These are phyloP conservation scores for Plasmodium sp. DNA, from an alignment of 169 alveolate species.

Conservation along the genomic window DNA sequence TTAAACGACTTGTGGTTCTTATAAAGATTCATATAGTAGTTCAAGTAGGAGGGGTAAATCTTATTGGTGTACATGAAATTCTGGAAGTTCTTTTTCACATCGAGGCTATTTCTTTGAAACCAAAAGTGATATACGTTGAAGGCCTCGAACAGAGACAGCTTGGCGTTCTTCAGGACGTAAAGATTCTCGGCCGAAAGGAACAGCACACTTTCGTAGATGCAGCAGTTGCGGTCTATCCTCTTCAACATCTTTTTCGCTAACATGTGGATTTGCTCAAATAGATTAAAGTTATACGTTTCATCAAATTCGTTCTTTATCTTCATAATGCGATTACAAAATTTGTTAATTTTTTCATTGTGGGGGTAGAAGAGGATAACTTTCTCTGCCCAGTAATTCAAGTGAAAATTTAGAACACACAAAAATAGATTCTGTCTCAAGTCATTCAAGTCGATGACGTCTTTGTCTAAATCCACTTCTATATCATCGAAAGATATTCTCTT, in stretches of 20 bases:
- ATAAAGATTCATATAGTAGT: conserved; percentile 52
- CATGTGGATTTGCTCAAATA: conserved; percentile 42
- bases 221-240: conserved; percentile 32
- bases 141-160: conserved; percentile 46
- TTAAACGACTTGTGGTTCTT: conserved; percentile 21
- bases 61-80: conserved; percentile 58
- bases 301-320: conserved; percentile 63
- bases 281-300: conserved; percentile 48
- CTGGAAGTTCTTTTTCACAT: conserved; percentile 34
- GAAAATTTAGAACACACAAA: conserved; percentile 72
- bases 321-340: conserved; percentile 33
- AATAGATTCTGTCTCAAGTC: conserved; percentile 42
- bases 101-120: conserved; percentile 54
- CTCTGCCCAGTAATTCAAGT: conserved; percentile 68
- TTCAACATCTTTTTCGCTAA: conserved; percentile 50
- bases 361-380: conserved; percentile 73
- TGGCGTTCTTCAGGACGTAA: conserved; percentile 39
- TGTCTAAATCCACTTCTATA: conserved; percentile 59
- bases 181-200: conserved; percentile 59
- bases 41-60: conserved; percentile 55
- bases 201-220: conserved; percentile 71
- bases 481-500: conserved; percentile 43
- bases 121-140: conserved; percentile 65
- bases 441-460: conserved; percentile 40
- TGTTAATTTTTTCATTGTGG: conserved; percentile 59